These are phyloP conservation scores for Alternaria sp. DNA, from an alignment of 2,329 filamentous ascomycete genomes.

Conservation along the genomic window DNA sequence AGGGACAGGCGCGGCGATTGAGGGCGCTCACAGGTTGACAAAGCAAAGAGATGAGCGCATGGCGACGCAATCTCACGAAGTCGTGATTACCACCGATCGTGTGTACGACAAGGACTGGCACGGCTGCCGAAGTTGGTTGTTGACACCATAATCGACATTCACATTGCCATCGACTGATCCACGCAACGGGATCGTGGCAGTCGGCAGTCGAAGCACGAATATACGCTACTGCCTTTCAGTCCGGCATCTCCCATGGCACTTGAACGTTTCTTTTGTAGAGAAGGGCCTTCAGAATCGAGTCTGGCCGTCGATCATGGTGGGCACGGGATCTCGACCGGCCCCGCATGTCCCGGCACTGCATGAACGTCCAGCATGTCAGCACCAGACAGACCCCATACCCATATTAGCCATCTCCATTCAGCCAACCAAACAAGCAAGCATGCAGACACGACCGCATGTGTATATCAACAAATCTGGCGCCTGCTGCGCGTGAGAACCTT, in stretches of 20 bases:
- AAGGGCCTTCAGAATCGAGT: not conserved
- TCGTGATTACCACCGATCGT: not conserved
- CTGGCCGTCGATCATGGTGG: constrained; percentile 3
- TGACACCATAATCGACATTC: not conserved
- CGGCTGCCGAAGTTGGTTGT: not conserved
- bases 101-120: not conserved
- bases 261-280: not conserved
- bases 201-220: not conserved
- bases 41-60: not conserved
- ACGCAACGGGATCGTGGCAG: not conserved
- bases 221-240: not conserved
- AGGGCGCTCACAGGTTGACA: not conserved
- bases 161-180: not conserved
- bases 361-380: not conserved
- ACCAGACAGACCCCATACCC: not conserved
- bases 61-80: not conserved
- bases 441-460: not conserved
- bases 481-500: not conserved
- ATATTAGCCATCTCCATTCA: not conserved
- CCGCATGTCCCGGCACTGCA: constrained; percentile 8
- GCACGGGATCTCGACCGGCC: constrained; percentile 6
- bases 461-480: not conserved
- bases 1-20: not conserved
- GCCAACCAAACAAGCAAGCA: constrained; percentile 5
- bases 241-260: not conserved